These are phyloP conservation scores for Lasiosphaeria hispida DNA, from an alignment of 495 filamentous ascomycete genomes.

Conservation along the genomic window DNA sequence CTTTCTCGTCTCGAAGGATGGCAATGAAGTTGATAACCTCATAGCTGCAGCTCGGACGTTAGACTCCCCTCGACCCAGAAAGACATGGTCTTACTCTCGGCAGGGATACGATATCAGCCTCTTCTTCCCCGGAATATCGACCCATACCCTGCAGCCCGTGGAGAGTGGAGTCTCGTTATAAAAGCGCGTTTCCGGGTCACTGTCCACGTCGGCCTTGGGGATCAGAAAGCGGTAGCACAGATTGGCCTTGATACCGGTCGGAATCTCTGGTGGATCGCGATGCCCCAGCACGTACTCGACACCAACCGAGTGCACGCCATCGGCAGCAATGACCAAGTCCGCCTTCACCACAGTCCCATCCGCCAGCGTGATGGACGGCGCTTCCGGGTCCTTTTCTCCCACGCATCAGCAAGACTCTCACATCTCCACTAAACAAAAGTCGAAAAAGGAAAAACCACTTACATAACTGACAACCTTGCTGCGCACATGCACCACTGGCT, in stretches of 20 bases:
- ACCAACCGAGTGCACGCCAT: constrained; percentile 45
- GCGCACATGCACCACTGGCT: constrained; percentile 30
- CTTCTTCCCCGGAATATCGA: constrained; percentile 19
- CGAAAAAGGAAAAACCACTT: constrained; percentile 15
- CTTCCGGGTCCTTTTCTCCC: constrained; percentile 30
- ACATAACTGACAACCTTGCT: constrained; percentile 22
- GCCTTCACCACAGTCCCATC: constrained; percentile 32
- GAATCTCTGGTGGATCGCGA: constrained; percentile 14
- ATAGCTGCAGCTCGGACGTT: constrained; percentile 16
- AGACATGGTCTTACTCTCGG: constrained; percentile 28
- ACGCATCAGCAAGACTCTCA: not conserved
- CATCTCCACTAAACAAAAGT: not conserved
- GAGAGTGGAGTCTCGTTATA: constrained; percentile 28
- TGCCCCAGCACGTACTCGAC: constrained; percentile 25
- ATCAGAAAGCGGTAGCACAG: constrained; percentile 47
- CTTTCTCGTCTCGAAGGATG: constrained; percentile 5
- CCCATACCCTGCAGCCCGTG: constrained; percentile 28
- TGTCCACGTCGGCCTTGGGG: constrained; percentile 32
- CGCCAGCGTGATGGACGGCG: constrained; percentile 37
- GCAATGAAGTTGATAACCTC: constrained; percentile 41
- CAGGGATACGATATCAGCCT: constrained; percentile 46
- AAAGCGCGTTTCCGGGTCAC: constrained; percentile 31
- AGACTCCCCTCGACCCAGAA: too few species aligned
- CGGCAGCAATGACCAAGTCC: constrained; percentile 49
- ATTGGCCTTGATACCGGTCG: constrained; percentile 28